Base-by-base conservation (phyloP, 1,284 basidiomycete genomes). In the Cryptococcus sp. region DNA sequence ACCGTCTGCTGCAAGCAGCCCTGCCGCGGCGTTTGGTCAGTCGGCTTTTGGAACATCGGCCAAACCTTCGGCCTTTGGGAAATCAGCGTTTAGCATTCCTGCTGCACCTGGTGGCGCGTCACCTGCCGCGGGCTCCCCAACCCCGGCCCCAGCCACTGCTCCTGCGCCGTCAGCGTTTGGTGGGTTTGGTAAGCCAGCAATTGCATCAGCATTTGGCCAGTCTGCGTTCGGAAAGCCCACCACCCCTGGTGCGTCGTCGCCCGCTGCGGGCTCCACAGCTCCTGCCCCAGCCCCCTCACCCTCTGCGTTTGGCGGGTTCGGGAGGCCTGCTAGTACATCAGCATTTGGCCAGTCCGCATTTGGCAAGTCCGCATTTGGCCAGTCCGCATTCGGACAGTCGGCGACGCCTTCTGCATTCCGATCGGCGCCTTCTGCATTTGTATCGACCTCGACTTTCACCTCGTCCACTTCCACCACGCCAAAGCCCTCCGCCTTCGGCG, bases 381-480 rank as follows among this genome's bases (percentile, higher is more conserved):
- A 61, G 47, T 53, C 60, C 12, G 56, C 60, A 9, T 68, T 71
- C 38, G 69, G 67, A 8, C 52, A 64, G 18, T 36, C 63, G 13
- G 39, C 57, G 2, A 58, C 45, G 33, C 52, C 56, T 23, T 47
- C 61, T 12, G 50, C 52, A 6, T 58, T 56, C 39, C 55, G 60
- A n/a, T 37, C 56, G 28, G n/a, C 40, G 15, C 21, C 42, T 37
- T 51, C 55, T 20, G 50, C 49, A 13, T 50, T 50, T 45, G 54
- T 47, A 9, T 44, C 53, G 11, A 18, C 53, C 3, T 42, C 50
- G 21, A 57, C 57, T 11, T 62, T 62, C 42, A 58, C 57, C 33
- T 35, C 51, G n/a, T 36, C 59, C 1, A 1, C 61, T 18, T 51
- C 53, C 5, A 33, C 60, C 4, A 36, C 58, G 9, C 15, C 57